Percentiles rank a stretch among this genome's conserved stretches.
phyloP scores from a whole-genome alignment of 75 land plant species.

The Sequoia sempervirens region DNA sequence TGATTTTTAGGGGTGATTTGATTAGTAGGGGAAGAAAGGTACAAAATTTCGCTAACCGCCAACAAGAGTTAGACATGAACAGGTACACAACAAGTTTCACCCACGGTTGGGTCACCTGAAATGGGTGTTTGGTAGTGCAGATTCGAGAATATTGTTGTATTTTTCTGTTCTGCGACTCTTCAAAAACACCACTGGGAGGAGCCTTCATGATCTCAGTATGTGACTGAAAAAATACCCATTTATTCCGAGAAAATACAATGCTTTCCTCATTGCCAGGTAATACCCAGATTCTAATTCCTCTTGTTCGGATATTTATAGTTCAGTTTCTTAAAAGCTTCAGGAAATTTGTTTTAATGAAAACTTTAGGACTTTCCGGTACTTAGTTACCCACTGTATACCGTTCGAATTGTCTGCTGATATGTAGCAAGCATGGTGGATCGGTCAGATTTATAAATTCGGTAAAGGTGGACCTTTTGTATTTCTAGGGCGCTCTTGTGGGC shows the following conservation, averaged over 20 bases:
- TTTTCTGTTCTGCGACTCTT: neutral
- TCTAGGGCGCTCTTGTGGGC: neutral
- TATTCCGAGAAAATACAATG: neutral
- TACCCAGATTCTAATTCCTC: neutral
- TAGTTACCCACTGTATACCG: neutral
- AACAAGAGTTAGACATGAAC: neutral
- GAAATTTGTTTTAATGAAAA: neutral
- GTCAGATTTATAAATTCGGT: neutral
- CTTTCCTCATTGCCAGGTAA: neutral
- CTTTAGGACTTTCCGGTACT: neutral
- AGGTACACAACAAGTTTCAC: neutral
- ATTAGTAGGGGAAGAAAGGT: too few relatives aligned
- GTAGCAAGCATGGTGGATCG: neutral
- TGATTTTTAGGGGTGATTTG: too few relatives aligned
- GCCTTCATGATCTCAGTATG: neutral
- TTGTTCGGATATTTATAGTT: neutral
- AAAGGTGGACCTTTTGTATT: neutral
- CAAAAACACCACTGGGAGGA: neutral
- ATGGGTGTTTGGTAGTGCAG: neutral
- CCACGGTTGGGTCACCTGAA: neutral
- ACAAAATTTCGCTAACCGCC: too few relatives aligned
- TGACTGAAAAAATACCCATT: neutral
- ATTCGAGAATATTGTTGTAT: neutral
- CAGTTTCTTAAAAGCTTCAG: neutral
- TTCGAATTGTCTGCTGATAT: neutral